Percentiles rank a stretch among this genome's conserved stretches.
Conservation (phyloP, 2,329 filamentous ascomycete species). For the Clarireedia monteithiana region DNA sequence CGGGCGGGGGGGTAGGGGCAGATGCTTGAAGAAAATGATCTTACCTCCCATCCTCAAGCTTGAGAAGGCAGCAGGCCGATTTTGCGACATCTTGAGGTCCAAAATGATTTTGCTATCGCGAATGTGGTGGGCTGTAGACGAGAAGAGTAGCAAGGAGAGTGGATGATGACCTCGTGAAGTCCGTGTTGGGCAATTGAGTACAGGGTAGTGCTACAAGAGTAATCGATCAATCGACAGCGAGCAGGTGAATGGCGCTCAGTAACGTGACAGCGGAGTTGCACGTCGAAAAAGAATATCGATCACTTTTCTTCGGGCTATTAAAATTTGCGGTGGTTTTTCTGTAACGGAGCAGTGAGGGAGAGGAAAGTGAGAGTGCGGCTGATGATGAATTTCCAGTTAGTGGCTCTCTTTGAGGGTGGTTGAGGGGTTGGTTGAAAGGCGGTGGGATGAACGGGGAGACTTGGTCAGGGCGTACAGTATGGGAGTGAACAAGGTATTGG, state of each 20-base stretch:
- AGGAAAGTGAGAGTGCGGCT: constrained; percentile 10
- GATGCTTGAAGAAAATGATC: constrained; percentile 8
- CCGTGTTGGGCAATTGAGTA: constrained; percentile 45
- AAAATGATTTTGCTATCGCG: constrained; percentile 31
- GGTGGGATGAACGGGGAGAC: constrained; percentile 2
- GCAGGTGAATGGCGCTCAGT: constrained; percentile 14
- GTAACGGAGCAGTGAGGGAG: constrained; percentile 3
- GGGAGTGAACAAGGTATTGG: not conserved
- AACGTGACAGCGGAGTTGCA: constrained; percentile 22
- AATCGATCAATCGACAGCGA: constrained; percentile 18
- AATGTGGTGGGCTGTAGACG: constrained; percentile 35
- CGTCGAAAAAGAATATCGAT: constrained; percentile 14
- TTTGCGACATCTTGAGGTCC: constrained; percentile 67
- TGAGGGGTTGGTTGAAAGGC: constrained; percentile 9
- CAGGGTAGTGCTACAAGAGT: constrained; percentile 15
- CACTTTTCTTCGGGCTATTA: not conserved
- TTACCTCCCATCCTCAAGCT: constrained; percentile 95
- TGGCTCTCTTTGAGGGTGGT: constrained; percentile 7
- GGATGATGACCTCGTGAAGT: constrained; percentile 35
- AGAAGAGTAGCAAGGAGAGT: constrained; percentile 37
- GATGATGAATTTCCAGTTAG: constrained; percentile 10
- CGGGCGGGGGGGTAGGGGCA: constrained; percentile 10
- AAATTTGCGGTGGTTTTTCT: not conserved
- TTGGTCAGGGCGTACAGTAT: constrained; percentile 8
- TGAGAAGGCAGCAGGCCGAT: constrained; percentile 81